Evolutionary conservation across 352 stramenopile species (phyloP).

Genomic region (Phytopythium helicoides): DNA sequence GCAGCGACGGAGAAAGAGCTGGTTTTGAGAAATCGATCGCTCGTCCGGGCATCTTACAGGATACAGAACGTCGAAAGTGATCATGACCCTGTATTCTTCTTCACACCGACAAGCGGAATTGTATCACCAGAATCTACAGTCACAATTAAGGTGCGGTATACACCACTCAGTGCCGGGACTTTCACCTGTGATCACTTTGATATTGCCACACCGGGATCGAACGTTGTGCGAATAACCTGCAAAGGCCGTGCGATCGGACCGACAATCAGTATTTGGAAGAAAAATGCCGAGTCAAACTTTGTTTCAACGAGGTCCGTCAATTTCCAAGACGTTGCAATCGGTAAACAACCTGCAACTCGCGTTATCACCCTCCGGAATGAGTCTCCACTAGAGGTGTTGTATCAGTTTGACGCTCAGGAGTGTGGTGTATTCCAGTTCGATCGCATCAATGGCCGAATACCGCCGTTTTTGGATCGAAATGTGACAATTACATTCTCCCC

Average conservation of each 20-base stretch:
- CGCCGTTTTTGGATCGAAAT: constrained; percentile 69
- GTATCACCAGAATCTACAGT: constrained; percentile 73
- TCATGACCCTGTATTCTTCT: constrained; percentile 83
- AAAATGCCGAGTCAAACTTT: constrained; percentile 73
- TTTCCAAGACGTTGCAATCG: constrained; percentile 80
- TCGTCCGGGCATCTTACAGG: constrained; percentile 84
- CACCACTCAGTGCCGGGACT: constrained; percentile 72
- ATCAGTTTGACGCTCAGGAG: constrained; percentile 74
- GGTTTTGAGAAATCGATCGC: constrained; percentile 87
- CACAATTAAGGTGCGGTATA: constrained; percentile 76
- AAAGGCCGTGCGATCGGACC: constrained; percentile 64
- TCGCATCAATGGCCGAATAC: constrained; percentile 69
- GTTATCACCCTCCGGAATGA: constrained; percentile 87
- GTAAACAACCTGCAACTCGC: constrained; percentile 51
- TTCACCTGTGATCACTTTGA: constrained; percentile 92
- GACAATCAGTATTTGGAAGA: constrained; percentile 76
- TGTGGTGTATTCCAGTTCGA: constrained; percentile 87
- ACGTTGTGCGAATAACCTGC: constrained; percentile 73
- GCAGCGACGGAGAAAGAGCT: constrained; percentile 71
- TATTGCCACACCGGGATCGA: constrained; percentile 87
- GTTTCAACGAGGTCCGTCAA: constrained; percentile 79
- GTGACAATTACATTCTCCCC: constrained; percentile 86
- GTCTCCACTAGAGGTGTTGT: constrained; percentile 64
- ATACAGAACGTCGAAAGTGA: constrained; percentile 79
- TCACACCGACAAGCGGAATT: constrained; percentile 64